Evolutionary conservation across 345 rosid genomes (phyloP), one percentile per base, ranked within the genome.

Genomic region (Trapa bicornis): DNA sequence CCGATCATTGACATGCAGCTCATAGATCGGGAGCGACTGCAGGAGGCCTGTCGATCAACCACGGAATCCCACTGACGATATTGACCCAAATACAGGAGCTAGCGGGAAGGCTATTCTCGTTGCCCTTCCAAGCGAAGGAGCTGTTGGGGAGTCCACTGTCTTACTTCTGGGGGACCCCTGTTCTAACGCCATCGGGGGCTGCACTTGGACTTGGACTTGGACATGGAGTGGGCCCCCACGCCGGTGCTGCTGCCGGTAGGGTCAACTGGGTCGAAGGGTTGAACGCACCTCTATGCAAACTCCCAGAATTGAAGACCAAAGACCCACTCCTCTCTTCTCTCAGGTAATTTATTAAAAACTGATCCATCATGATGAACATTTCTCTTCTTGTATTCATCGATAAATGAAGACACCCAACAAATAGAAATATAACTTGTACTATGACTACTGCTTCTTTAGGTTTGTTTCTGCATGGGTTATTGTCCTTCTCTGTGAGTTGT

Each of bases 121-220:
- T 82, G 1, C 68, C 96, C 13, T 87, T 84, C 65, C 85, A 85
- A 11, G 58, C 83, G 68, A 84, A 84, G 50, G 70, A 57, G 8
- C 53, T 77, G 0, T 67, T 85, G 75, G 58, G 17, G 37, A 58
- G 77, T 68, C 79, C 83, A 9, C 38, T 85, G 64, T 87, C 95
- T 39, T 89, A 92, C 75, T 89, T 87, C 39, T 87, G 90, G 87
- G 98, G 96, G 50, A 86, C 90, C 33, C 88, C 92, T 36, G 87
- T 80, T 37, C 76, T 92, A 0, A 84, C 85, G 32, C 81, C 78
- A 4, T 78, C 90, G 0, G 95, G 98, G 39, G 66, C 76, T 62
- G 85, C 89, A 71, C 62, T 89, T 0, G 41, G 66, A 11, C 71
- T 73, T 16, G 78, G 74, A n/a, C 22, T 71, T 69, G 63, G 60